Percentiles rank a stretch among this genome's conserved stretches.
Conservation (phyloP, 306 rosid genomes). For the Vicia villosa region DNA sequence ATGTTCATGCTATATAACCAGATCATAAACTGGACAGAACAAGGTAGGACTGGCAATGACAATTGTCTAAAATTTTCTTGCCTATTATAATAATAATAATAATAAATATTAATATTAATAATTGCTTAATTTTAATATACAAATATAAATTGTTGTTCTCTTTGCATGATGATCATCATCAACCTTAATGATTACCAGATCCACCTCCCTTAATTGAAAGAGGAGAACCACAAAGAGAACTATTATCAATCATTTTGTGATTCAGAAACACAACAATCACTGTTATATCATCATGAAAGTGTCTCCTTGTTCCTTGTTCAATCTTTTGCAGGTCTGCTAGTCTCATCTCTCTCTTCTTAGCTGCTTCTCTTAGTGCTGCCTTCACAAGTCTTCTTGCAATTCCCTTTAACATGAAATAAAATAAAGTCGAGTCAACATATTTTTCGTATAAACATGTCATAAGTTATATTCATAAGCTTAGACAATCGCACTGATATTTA, state of each 20-base stretch:
- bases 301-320: slow-evolving; percentile 77
- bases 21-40: slow-evolving; percentile 15
- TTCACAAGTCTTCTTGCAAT: slow-evolving; percentile 56
- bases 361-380: slow-evolving; percentile 80
- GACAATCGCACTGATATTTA: background rate
- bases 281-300: slow-evolving; percentile 86
- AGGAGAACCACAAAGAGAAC: slow-evolving; percentile 46
- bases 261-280: slow-evolving; percentile 75
- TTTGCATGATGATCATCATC: slow-evolving; percentile 17
- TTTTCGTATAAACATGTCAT: background rate
- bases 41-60: background rate
- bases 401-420: slow-evolving; percentile 55
- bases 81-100: too few relatives aligned
- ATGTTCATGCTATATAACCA: slow-evolving; percentile 11
- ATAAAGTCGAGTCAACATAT: background rate
- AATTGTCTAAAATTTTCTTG: slow-evolving; percentile 22
- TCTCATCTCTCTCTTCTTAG: slow-evolving; percentile 85
- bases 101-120: slow-evolving; percentile 13
- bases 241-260: slow-evolving; percentile 40
- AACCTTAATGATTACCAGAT: slow-evolving; percentile 47
- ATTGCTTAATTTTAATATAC: slow-evolving; percentile 30
- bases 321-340: slow-evolving; percentile 70
- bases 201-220: slow-evolving; percentile 74
- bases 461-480: background rate
- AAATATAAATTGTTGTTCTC: background rate